Evolutionary conservation across 2,329 filamentous ascomycete species (phyloP).

Genomic region (Macrophomina phaseolina): DNA sequence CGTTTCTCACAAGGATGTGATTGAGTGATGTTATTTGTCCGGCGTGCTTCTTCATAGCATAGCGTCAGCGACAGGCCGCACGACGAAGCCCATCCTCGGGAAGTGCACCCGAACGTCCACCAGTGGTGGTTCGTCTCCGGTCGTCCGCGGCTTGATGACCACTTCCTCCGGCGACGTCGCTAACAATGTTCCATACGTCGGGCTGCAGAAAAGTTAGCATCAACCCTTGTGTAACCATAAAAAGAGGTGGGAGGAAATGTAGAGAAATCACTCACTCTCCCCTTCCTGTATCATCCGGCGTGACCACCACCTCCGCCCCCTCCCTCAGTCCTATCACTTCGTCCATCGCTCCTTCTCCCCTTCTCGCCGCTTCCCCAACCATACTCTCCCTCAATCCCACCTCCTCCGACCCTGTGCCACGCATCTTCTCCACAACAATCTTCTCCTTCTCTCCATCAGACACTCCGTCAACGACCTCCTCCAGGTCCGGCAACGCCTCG

Average conservation of each 20-base stretch:
- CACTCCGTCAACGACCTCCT: slow-evolving; percentile 32
- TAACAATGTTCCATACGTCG: slow-evolving; percentile 44
- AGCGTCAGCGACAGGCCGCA: slow-evolving; percentile 26
- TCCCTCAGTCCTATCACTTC: slow-evolving; percentile 37
- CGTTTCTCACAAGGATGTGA: too few relatives aligned
- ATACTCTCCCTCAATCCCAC: slow-evolving; percentile 33
- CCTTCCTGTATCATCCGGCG: slow-evolving; percentile 49
- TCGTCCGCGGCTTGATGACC: slow-evolving; percentile 41
- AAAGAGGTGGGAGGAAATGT: background rate
- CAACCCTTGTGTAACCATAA: background rate
- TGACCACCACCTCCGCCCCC: slow-evolving; percentile 41
- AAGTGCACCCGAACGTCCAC: slow-evolving; percentile 48
- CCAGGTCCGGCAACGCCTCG: slow-evolving; percentile 36
- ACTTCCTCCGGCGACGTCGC: slow-evolving; percentile 49
- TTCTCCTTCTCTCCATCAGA: slow-evolving; percentile 9
- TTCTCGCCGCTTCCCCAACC: slow-evolving; percentile 37
- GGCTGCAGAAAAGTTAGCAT: slow-evolving; percentile 29
- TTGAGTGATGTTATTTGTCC: too few relatives aligned
- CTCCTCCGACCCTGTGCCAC: slow-evolving; percentile 9
- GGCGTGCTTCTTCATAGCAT: background rate
- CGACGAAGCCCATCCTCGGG: slow-evolving; percentile 47
- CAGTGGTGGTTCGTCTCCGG: slow-evolving; percentile 32
- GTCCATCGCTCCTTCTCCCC: slow-evolving; percentile 36
- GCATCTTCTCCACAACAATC: slow-evolving; percentile 14
- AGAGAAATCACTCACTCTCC: slow-evolving; percentile 32